A percentile compares a stretch with the other conserved stretches of the same genome.
These are phyloP conservation scores for Ascochyta fabae DNA, from an alignment of 2,329 filamentous ascomycete species.

Conservation along the genomic window DNA sequence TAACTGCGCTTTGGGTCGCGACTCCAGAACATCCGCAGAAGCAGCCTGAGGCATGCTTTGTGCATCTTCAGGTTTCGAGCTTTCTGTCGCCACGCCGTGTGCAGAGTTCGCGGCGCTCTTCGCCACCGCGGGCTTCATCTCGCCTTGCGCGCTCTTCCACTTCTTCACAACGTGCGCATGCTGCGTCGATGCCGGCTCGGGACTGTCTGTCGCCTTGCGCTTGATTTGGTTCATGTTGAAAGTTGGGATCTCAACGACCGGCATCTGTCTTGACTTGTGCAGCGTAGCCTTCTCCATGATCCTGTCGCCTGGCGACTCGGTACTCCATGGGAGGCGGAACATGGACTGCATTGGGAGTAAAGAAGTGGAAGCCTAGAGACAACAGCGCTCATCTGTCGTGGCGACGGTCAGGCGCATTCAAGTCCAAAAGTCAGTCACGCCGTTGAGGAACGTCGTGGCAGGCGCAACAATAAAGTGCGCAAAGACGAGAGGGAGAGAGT, in stretches of 20 bases:
- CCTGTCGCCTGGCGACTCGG: slow-evolving; percentile 51
- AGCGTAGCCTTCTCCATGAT: slow-evolving; percentile 52
- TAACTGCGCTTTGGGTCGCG: slow-evolving; percentile 38
- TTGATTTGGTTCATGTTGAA: slow-evolving; percentile 60
- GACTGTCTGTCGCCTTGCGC: slow-evolving; percentile 63
- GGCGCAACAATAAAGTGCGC: slow-evolving; percentile 24
- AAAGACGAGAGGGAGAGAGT: slow-evolving; percentile 19
- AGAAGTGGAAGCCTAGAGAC: slow-evolving; percentile 45
- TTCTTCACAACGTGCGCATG: slow-evolving; percentile 49
- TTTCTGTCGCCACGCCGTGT: slow-evolving; percentile 23
- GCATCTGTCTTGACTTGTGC: slow-evolving; percentile 52
- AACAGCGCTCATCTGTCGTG: slow-evolving; percentile 49
- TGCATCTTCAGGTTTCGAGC: slow-evolving; percentile 20
- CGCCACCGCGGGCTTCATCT: slow-evolving; percentile 34
- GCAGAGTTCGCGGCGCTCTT: slow-evolving; percentile 19
- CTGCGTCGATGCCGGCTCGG: slow-evolving; percentile 46
- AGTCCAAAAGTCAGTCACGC: slow-evolving; percentile 33
- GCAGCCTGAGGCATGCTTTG: slow-evolving; percentile 27
- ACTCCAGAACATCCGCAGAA: slow-evolving; percentile 31
- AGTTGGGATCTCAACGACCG: slow-evolving; percentile 54
- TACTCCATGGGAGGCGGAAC: slow-evolving; percentile 59
- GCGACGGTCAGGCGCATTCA: slow-evolving; percentile 42
- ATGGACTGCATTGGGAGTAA: slow-evolving; percentile 57
- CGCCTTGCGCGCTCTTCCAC: slow-evolving; percentile 46
- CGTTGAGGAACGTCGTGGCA: slow-evolving; percentile 43